Conservation (phyloP, 2,329 filamentous ascomycete species). For the Fusarium mangiferae region DNA sequence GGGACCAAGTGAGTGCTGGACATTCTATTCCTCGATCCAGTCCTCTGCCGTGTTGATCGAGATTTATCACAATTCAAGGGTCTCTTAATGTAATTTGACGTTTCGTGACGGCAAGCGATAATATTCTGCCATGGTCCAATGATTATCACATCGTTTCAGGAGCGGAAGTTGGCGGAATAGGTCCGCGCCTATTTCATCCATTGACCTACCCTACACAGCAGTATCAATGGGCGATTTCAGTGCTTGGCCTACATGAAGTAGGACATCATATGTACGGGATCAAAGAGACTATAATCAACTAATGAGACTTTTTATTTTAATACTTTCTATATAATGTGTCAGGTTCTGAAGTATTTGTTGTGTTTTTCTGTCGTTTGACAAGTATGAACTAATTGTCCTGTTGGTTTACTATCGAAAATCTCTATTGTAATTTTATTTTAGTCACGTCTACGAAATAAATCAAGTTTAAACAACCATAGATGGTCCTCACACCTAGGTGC, state of each 20-base stretch:
- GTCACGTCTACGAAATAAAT: fast-evolving
- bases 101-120: neutral
- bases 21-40: neutral
- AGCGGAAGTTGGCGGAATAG: neutral
- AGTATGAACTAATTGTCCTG: fast-evolving
- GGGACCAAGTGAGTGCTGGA: neutral
- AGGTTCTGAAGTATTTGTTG: no score
- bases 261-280: neutral
- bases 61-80: neutral
- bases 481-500: no score
- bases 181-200: neutral
- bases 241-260: fast-evolving
- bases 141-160: neutral
- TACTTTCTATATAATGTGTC: fast-evolving
- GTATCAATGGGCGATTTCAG: neutral
- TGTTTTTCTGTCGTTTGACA: fast-evolving
- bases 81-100: neutral
- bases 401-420: fast-evolving
- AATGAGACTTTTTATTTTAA: fast-evolving
- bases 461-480: fast-evolving
- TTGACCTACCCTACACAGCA: neutral
- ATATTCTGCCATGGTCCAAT: neutral
- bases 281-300: neutral
- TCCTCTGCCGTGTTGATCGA: neutral
- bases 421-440: fast-evolving